phyloP scores from a whole-genome alignment of 345 rosid species.

The Eucalyptus leucophloia region DNA sequence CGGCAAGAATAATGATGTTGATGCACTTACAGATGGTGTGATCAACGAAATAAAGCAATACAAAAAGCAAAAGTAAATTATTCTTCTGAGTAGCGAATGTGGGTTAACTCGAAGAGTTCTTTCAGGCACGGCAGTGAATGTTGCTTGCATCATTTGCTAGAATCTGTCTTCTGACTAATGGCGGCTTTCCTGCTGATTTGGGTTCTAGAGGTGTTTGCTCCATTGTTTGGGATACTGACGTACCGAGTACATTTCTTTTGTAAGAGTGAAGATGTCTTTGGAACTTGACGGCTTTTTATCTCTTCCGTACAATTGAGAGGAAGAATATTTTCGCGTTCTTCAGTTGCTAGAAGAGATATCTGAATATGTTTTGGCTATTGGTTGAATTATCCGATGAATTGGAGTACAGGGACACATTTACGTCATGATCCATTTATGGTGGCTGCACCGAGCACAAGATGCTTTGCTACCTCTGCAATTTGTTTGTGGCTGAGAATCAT shows the following conservation, averaged over 20 bases:
- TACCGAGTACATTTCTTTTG: not conserved
- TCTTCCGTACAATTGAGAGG: not conserved
- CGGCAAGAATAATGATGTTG: slow-evolving; percentile 89
- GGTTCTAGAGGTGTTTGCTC: not conserved
- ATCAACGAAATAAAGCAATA: slow-evolving; percentile 62
- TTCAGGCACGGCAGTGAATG: not conserved
- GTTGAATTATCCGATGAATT: not conserved
- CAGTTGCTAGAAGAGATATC: not conserved
- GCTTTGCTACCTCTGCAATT: not conserved
- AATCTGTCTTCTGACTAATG: not conserved
- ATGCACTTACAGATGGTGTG: slow-evolving; percentile 66
- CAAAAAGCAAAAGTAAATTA: slow-evolving; percentile 16
- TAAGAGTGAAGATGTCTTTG: not conserved
- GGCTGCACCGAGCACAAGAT: not conserved
- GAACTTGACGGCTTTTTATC: not conserved
- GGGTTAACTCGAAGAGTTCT: not conserved
- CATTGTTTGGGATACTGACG: not conserved
- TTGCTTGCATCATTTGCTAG: not conserved
- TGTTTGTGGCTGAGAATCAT: not conserved
- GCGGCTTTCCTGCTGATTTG: not conserved
- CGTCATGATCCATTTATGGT: not conserved
- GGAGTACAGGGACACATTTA: not conserved
- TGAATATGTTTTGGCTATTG: not conserved
- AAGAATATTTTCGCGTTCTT: not conserved
- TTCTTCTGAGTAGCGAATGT: not conserved